Evolutionary conservation across 805 yeast species (phyloP).

Genomic region (Cephaloascus fragrans): DNA sequence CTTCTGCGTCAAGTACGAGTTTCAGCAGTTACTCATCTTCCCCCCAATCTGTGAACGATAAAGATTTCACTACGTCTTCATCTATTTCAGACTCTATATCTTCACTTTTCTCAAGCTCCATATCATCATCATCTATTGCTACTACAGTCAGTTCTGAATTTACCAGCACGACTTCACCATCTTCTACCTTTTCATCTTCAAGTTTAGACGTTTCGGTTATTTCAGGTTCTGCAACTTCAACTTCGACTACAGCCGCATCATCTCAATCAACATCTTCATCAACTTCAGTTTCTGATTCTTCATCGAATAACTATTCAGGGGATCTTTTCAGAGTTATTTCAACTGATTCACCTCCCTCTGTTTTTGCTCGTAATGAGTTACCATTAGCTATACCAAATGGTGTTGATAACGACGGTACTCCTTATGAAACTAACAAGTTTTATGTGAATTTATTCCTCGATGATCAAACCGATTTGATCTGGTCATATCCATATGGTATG

Average conservation of each 20-base stretch:
- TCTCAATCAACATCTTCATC: background rate
- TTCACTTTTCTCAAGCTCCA: background rate
- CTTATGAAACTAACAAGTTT: constrained; percentile 68
- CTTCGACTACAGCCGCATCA: background rate
- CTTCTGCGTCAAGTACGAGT: constrained; percentile 2
- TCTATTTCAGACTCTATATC: background rate
- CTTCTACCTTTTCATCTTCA: background rate
- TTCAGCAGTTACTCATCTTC: constrained; percentile 2
- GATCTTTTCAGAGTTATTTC: constrained; percentile 41
- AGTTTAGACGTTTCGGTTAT: background rate
- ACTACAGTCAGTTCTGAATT: background rate
- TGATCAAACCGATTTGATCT: constrained; percentile 42
- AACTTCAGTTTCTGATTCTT: constrained; percentile 1
- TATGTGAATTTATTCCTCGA: constrained; percentile 55
- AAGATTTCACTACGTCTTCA: constrained; percentile 1
- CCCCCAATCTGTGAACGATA: background rate
- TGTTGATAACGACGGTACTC: constrained; percentile 29
- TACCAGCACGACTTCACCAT: background rate
- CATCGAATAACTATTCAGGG: constrained; percentile 11
- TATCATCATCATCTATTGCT: background rate
- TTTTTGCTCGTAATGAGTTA: constrained; percentile 35
- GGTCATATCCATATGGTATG: constrained; percentile 58
- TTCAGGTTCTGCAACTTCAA: background rate
- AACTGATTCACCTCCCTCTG: constrained; percentile 31
- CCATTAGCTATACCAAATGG: constrained; percentile 37